Base-by-base conservation (phyloP, 441 rosid genomes). In the Jatropha multifida region DNA sequence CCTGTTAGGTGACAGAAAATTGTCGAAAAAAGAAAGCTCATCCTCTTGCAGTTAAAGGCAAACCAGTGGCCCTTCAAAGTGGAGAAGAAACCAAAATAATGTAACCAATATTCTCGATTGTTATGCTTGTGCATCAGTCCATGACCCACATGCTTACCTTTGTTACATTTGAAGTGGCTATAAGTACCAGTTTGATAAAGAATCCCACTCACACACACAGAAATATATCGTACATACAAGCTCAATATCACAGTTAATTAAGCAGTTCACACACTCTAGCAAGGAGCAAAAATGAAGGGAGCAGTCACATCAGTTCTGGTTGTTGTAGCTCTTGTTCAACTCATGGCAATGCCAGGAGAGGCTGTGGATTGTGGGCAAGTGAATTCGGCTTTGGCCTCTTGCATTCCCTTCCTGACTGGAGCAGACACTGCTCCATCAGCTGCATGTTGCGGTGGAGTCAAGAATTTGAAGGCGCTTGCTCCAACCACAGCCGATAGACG, bases 361-460 rank as follows among this genome's bases (percentile, higher is more conserved):
- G 82, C 75, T 37, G 11, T 83, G 7, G 67, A 65, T 23, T 80
- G 87, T 5, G 52, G 27, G 12, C 74, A 77, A 20, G 90, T 86
- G 52, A 44, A 17, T 17, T 6, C 46, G 1, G 10, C 51, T 32
- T 46, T 86, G 71, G 74, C 63, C 0, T 2, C 83, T 37, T 85
- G 88, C 83, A 23, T 83, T 76, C 86, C 32, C 20, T 9, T 38
- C 49, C 3, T 81, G 40, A 77, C 41, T 0, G 76, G 62, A 37
- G 0, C 68, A 4, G 72, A 4, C 13, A 75, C 41, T 80, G 82
- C 60, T 10, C 63, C 70, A 79, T 81, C 59, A 76, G 38, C 67
- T 14, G 48, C 13, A 4, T 75, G 90, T 60, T 87, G 90, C 72
- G 66, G 10, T 1, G 87, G 90, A 2, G 80, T 80, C 12, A 60